Evolutionary conservation across 148 eudicot species (phyloP).

Genomic region (Fagopyrum tataricum): DNA sequence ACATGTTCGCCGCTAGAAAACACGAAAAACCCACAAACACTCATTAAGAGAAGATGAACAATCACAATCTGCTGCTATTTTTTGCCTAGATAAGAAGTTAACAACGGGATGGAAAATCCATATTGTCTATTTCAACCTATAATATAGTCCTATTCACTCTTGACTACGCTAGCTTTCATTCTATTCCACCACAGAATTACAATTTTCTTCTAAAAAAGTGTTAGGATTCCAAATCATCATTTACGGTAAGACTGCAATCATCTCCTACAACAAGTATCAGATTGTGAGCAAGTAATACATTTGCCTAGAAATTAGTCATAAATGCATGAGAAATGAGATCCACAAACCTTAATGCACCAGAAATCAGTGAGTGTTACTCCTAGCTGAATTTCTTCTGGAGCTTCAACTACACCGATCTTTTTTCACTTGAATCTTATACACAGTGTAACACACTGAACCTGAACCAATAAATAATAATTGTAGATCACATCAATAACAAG

Average conservation of each 20-base stretch:
- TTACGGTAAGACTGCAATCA: not conserved
- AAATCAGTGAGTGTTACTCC: not conserved
- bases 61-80: not conserved
- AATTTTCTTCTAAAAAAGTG: not conserved
- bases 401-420: not conserved
- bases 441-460: not conserved
- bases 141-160: not conserved
- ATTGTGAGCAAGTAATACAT: not conserved
- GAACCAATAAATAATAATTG: not conserved
- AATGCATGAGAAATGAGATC: not conserved
- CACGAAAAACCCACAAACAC: not conserved
- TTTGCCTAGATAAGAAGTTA: not conserved
- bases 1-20: constrained; percentile 40
- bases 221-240: not conserved
- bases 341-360: not conserved
- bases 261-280: not conserved
- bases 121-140: not conserved
- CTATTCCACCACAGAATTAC: not conserved
- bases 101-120: not conserved
- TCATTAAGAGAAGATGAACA: not conserved
- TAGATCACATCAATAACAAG: not conserved
- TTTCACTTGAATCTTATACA: constrained; percentile 1
- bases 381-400: not conserved
- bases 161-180: not conserved
- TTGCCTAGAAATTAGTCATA: not conserved